Base-by-base conservation (phyloP, 2,329 filamentous ascomycete genomes). In the Arachnomyces sp. region DNA sequence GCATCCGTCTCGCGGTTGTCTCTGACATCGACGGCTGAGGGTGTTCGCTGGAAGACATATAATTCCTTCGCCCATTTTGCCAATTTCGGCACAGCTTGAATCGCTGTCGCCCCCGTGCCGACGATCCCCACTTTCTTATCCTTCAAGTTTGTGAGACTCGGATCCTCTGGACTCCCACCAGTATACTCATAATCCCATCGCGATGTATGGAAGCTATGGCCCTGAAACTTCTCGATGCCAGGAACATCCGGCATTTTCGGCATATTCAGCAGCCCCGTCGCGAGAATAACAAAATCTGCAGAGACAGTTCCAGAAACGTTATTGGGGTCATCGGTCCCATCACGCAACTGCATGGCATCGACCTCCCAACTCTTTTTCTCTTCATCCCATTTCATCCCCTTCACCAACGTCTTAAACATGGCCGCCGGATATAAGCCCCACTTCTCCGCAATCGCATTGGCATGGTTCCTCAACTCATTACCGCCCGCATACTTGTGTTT, bases 331-430 rank as follows among this genome's bases (percentile, higher is more conserved):
- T 28, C 33, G 7, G 28, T 36, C 1, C 18, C 18, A 4, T 36
- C 33, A 25, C 11, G 3, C 3, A 17, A 8, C n/a, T 31, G 34
- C 16, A 28, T 32, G 9, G 43, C n/a, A 17, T 52, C 47, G 36
- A 63, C 43, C 29, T 46, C 31, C 63, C 64, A 70, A 13, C 44
- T 17, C 16, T 52, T 50, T 13, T 43, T 49, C 1, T 49, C 53
- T 1, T 71, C 68, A 42, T 74, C 60, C 74, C 74, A 78, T n/a
- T 49, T 55, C 38, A 68, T 49, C 2, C 57, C 55, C 7, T 63
- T 52, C 2, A 67, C 58, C 20, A 60, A 59, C 0, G 73, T 66
- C 17, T 71, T 64, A 48, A 77, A 76, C 15, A 75, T 50, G 15
- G 67, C 66, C 1, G 55, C 53, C 2, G 53, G 41, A 20, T 61